phyloP scores from a whole-genome alignment of 2,329 filamentous ascomycete species.

The Cordyceps javanica region DNA sequence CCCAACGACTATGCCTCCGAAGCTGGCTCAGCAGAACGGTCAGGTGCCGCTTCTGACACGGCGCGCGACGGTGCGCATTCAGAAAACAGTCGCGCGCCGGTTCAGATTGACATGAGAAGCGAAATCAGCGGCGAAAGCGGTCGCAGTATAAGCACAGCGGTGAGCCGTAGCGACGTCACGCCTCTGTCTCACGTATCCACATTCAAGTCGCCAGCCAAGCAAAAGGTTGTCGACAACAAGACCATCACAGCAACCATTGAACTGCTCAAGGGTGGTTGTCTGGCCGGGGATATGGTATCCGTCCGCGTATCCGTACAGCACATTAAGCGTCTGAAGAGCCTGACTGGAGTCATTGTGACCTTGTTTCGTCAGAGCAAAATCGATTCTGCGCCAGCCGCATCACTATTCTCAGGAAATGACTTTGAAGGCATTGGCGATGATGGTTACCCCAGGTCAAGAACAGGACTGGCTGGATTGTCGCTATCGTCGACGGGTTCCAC shows the following conservation, averaged over 20 bases:
- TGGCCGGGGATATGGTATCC: constrained; percentile 77
- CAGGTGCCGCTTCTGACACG: constrained; percentile 34
- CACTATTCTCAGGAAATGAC: constrained; percentile 43
- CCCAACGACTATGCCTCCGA: constrained; percentile 30
- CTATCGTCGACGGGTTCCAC: constrained; percentile 80
- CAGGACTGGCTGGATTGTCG: constrained; percentile 79
- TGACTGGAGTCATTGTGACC: constrained; percentile 89
- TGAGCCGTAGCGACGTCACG: constrained; percentile 45
- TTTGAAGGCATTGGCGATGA: constrained; percentile 63
- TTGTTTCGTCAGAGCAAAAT: constrained; percentile 87
- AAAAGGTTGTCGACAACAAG: constrained; percentile 52
- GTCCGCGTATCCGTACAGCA: constrained; percentile 80
- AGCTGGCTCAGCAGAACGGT: constrained; percentile 33
- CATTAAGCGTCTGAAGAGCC: constrained; percentile 81
- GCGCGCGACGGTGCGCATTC: constrained; percentile 26
- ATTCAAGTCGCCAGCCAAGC: constrained; percentile 29
- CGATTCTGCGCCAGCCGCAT: constrained; percentile 60
- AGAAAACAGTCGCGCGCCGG: constrained; percentile 33
- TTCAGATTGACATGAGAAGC: constrained; percentile 54
- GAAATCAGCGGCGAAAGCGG: constrained; percentile 66
- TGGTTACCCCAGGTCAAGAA: constrained; percentile 80
- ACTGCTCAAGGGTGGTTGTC: constrained; percentile 71
- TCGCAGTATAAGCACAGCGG: constrained; percentile 58
- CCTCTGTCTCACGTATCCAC: constrained; percentile 25
- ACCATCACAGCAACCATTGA: constrained; percentile 86